Conservation (phyloP, 2,329 filamentous ascomycete genomes). For the Ceratocystis colombiana region DNA sequence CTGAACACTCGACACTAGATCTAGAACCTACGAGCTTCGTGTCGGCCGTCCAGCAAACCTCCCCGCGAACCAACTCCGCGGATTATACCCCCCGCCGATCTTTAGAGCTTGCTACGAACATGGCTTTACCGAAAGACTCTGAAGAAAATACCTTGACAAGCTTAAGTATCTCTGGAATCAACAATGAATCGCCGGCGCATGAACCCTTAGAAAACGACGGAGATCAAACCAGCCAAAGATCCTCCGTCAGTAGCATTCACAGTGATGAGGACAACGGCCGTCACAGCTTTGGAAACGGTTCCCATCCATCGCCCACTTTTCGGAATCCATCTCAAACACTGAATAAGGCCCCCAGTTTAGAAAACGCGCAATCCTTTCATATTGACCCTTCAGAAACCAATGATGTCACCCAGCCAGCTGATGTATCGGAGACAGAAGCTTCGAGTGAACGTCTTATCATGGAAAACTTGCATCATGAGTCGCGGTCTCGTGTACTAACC, state of each 20-base stretch:
- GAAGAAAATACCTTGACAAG: neutral
- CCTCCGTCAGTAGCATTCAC: neutral
- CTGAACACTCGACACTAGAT: neutral
- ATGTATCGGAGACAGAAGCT: neutral
- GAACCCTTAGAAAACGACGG: neutral
- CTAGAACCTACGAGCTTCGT: neutral
- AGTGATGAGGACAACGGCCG: neutral
- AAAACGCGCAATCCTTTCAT: neutral
- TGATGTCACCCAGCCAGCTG: neutral
- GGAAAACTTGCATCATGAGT: conserved; percentile 1
- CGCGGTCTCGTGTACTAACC: conserved; percentile 20
- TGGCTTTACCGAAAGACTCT: neutral
- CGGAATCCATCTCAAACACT: neutral
- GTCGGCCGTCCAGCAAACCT: neutral
- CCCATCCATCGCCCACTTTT: neutral
- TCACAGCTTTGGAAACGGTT: neutral
- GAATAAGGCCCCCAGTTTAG: neutral
- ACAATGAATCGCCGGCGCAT: neutral
- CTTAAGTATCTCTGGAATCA: neutral
- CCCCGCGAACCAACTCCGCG: too few relatives aligned
- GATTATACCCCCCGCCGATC: neutral
- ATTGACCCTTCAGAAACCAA: neutral
- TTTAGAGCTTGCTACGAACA: neutral
- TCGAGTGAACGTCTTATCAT: neutral
- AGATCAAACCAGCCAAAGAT: neutral